phyloP scores from a whole-genome alignment of 2,329 filamentous ascomycete species.

The Nakataea oryzae region DNA sequence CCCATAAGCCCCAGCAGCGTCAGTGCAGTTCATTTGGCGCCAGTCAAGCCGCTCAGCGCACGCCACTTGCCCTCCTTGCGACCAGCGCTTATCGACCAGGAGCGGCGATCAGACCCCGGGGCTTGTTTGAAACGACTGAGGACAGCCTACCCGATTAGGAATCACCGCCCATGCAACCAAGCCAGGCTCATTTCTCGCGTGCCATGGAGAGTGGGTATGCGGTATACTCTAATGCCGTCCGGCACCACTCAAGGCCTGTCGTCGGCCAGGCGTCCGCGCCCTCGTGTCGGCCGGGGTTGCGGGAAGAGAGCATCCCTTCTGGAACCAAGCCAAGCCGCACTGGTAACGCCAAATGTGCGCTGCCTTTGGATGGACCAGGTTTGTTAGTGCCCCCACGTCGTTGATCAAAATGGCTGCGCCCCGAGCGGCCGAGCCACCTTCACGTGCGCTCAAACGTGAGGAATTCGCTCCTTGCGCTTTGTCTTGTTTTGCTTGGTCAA shows the following conservation, averaged over 20 bases:
- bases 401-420: background rate
- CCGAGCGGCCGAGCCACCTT: background rate
- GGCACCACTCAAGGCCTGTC: no score
- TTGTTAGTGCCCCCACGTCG: no score
- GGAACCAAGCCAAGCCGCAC: background rate
- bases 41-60: no score
- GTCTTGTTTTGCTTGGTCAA: background rate
- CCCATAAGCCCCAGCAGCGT: background rate
- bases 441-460: background rate
- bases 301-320: background rate
- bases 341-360: background rate
- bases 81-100: background rate
- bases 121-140: background rate
- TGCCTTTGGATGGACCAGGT: no score
- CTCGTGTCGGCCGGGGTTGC: background rate
- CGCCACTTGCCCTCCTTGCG: no score
- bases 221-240: background rate
- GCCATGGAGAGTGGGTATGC: background rate
- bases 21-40: no score
- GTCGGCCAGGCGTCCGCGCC: no score
- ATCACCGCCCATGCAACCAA: background rate
- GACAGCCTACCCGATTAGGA: background rate
- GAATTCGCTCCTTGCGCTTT: background rate
- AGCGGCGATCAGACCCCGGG: background rate
- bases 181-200: background rate